Evolutionary conservation across 2,329 filamentous ascomycete genomes (phyloP).

Genomic region (Colletotrichum echinochloae): DNA sequence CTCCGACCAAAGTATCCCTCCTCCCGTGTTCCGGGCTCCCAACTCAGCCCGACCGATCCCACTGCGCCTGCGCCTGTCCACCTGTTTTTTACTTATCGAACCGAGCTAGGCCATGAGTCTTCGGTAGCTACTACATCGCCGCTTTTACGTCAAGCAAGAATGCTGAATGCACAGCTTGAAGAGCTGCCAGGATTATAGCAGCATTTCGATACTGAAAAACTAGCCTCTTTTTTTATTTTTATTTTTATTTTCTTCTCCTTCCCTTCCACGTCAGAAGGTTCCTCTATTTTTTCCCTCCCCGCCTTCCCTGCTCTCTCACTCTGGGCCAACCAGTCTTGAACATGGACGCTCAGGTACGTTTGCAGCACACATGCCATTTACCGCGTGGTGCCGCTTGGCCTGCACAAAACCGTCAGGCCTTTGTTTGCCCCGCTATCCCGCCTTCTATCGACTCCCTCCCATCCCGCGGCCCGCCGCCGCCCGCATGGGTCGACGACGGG

Average conservation of each 20-base stretch:
- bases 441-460: conserved; percentile 44
- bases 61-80: conserved; percentile 4
- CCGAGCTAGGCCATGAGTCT: conserved; percentile 54
- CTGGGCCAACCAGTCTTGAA: conserved; percentile 44
- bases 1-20: conserved; percentile 41
- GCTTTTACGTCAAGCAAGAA: conserved; percentile 50
- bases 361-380: conserved; percentile 40
- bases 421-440: conserved; percentile 48
- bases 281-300: conserved; percentile 3
- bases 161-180: conserved; percentile 55
- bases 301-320: conserved; percentile 4
- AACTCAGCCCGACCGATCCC: conserved; percentile 37
- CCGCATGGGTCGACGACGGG: conserved; percentile 12
- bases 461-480: conserved; percentile 13
- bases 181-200: conserved; percentile 60
- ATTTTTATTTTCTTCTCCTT: conserved; percentile 31
- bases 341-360: conserved; percentile 63
- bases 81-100: conserved; percentile 31
- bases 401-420: conserved; percentile 23
- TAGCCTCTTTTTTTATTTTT: conserved; percentile 25
- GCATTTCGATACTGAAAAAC: conserved; percentile 46
- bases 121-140: conserved; percentile 55
- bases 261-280: conserved; percentile 31
- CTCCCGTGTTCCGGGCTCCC: conserved; percentile 35
- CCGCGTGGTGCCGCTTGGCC: conserved; percentile 5